Base-by-base conservation (phyloP, 768 basidiomycete species). In the Tylopilus balloui region DNA sequence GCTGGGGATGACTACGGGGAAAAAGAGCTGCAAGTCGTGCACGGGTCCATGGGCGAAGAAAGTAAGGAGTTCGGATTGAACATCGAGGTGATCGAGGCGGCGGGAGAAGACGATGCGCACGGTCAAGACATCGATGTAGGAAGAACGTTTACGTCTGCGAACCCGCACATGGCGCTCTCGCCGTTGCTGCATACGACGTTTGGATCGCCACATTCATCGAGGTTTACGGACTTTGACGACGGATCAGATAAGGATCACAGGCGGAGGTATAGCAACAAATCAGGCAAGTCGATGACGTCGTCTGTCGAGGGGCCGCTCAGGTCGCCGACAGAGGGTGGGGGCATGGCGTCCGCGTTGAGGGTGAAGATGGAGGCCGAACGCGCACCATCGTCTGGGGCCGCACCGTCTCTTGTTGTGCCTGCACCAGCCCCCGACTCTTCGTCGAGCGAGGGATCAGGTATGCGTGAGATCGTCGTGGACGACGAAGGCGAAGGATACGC, bases 181-280 rank as follows among this genome's bases (percentile, higher is more conserved):
- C 73, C 74, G 15, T 47, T 74, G 8, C 56, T 75, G 35, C 73
- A 75, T 57, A 67, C 73, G 27, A 64, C 64, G 9, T 76, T 77
- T 56, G 65, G 69, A 36, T 73, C 74, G 14, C 73, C 72, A 3
- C 53, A 62, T 53, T 64, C 69, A 15, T 64, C 63, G 29, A 52
- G 59, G 49, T 61, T 56, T 41, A 65, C 67, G 25, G 65, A 69
- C 20, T 15, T 47, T 12, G 67, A 67, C 34, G 67, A 63, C 14
- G 61, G 58, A 25, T 60, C 63, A 5, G 64, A 64, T 53, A 56
- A 57, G 31, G 58, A 52, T 31, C 47, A 58, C 17, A 46, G 38
- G 14, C 61, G 45, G 50, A 51, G 57, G 38, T 24, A 48, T 31
- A 59, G 57, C 19, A 53, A 49, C 48, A 54, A 44, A 42, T 52